Percentiles rank a stretch among this genome's conserved stretches.
Evolutionary conservation across 2,329 filamentous ascomycete genomes (phyloP).

Genomic region (Pseudogymnoascus verrucosus): DNA sequence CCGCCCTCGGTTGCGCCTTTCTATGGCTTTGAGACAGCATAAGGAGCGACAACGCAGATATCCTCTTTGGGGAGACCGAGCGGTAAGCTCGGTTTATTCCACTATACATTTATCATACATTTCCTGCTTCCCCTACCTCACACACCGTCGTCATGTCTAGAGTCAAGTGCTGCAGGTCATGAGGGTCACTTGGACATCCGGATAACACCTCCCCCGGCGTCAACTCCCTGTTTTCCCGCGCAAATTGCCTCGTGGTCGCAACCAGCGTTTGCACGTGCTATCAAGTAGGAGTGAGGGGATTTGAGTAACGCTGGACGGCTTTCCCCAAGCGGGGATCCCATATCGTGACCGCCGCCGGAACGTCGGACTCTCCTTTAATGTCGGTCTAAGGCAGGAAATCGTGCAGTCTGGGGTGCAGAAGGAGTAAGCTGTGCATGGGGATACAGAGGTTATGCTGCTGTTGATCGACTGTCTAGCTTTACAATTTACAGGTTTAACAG

Average conservation of each 20-base stretch:
- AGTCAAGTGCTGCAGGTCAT: background rate
- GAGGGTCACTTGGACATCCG: background rate
- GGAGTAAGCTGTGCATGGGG: background rate
- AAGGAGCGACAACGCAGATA: background rate
- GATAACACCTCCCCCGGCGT: background rate
- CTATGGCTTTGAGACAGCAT: background rate
- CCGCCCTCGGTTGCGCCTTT: background rate
- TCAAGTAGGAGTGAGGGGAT: background rate
- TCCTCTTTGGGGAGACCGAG: background rate
- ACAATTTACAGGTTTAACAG: background rate
- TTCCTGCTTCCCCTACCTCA: background rate
- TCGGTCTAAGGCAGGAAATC: background rate
- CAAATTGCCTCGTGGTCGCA: background rate
- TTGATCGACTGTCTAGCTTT: background rate
- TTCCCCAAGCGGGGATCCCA: background rate
- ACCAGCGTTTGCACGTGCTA: background rate
- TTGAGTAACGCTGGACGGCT: background rate
- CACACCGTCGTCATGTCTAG: background rate
- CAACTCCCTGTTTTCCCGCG: background rate
- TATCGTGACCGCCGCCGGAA: background rate
- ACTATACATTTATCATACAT: background rate
- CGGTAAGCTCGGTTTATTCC: background rate
- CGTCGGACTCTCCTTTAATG: background rate
- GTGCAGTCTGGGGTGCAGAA: conserved; percentile 6
- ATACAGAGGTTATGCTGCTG: background rate